These are phyloP conservation scores for Rutstroemia sp. DNA, from an alignment of 2,329 filamentous ascomycete species.

Conservation along the genomic window DNA sequence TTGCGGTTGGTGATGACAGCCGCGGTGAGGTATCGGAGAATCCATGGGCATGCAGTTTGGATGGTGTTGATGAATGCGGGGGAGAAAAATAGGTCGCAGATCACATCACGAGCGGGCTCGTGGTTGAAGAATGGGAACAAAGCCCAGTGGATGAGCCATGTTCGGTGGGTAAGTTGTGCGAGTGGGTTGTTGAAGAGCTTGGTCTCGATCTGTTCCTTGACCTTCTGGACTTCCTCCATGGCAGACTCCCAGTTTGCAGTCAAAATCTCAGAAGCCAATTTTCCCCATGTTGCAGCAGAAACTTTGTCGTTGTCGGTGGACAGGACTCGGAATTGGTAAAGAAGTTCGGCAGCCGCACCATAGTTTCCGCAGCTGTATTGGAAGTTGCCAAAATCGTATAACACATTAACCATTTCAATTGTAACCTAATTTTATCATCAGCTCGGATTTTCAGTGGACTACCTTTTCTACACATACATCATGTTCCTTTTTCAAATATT, in stretches of 20 bases:
- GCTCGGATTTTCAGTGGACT: conserved; percentile 3
- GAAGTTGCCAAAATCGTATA: conserved; percentile 94
- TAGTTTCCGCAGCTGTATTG: conserved; percentile 98
- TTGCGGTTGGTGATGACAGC: conserved; percentile 90
- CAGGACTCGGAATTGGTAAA: conserved; percentile 96
- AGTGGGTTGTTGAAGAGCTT: conserved; percentile 95
- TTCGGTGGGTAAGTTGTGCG: conserved; percentile 91
- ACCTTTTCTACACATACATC: conserved; percentile 48
- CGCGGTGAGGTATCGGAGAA: conserved; percentile 86
- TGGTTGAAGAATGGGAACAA: conserved; percentile 99
- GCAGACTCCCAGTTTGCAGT: conserved; percentile 91
- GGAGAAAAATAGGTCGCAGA: conserved; percentile 96
- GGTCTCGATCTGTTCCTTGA: conserved; percentile 86
- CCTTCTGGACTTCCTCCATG: conserved; percentile 83
- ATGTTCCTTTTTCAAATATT: conserved; percentile 94
- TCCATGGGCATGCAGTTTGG: conserved; percentile 95
- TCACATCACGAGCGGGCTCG: conserved; percentile 79
- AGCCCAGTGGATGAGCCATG: conserved; percentile 96
- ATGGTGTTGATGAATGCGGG: conserved; percentile 99
- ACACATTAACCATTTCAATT: conserved; percentile 87
- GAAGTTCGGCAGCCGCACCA: conserved; percentile 76
- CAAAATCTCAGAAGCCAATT: conserved; percentile 92
- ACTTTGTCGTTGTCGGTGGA: conserved; percentile 99
- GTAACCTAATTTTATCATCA: conserved; percentile 53
- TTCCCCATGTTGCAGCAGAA: conserved; percentile 91